phyloP scores from a whole-genome alignment of 257 asterid genomes.

The Ligustrum vulgare region DNA sequence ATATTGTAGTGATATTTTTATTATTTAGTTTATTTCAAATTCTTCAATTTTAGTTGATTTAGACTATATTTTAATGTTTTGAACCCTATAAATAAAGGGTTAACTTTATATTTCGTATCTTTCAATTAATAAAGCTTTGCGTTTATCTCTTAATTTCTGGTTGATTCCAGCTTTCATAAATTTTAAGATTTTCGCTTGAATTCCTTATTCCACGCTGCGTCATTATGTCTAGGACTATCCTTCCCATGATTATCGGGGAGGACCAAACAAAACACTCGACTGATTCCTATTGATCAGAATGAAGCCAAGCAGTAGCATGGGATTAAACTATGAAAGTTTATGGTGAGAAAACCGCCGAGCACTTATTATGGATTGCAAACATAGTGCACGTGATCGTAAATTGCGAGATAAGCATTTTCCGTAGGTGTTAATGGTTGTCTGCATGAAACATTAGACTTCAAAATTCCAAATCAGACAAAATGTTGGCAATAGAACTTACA shows the following conservation, averaged over 20 bases:
- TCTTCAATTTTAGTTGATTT: no score
- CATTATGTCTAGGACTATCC: no score
- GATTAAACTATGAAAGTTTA: neutral
- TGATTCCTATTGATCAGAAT: neutral
- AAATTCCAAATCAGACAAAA: neutral
- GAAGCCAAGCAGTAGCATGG: neutral
- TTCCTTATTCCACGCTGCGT: no score
- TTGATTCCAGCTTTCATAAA: no score
- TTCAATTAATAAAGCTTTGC: no score
- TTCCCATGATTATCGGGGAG: neutral
- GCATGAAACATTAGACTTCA: neutral
- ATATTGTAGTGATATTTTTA: no score
- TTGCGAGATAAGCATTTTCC: neutral
- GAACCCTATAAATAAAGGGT: no score
- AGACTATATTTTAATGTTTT: no score
- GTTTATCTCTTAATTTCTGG: no score
- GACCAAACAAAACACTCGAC: neutral
- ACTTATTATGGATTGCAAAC: neutral
- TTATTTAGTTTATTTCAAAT: no score
- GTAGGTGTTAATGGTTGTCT: neutral
- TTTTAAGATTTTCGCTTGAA: no score
- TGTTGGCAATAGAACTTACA: constrained; percentile 54
- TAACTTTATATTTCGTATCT: no score
- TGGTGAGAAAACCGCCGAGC: neutral
- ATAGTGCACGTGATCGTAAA: neutral